These are phyloP conservation scores for Peniophora sp. DNA, from an alignment of 1,284 basidiomycete species.

Conservation along the genomic window DNA sequence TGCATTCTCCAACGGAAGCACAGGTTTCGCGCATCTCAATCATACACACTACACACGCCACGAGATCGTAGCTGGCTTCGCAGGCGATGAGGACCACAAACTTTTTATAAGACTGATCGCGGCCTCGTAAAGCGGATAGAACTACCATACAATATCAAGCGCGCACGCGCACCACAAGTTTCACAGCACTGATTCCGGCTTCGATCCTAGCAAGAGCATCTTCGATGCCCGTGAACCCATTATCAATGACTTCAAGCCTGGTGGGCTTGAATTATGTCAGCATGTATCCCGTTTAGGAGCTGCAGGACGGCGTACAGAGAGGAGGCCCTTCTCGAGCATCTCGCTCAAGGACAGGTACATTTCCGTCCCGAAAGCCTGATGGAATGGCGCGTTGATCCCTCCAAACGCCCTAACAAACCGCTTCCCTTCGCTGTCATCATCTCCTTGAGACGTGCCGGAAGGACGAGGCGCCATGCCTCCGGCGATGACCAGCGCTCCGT, in stretches of 20 bases:
- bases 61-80: no score
- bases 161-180: not conserved
- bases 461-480: slow-evolving; percentile 1
- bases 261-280: not conserved
- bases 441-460: slow-evolving; percentile 6
- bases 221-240: not conserved
- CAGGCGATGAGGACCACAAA: no score
- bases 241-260: not conserved
- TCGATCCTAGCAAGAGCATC: not conserved
- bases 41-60: no score
- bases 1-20: no score
- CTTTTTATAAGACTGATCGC: no score
- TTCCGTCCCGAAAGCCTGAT: slow-evolving; percentile 25
- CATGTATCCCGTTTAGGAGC: not conserved
- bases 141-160: no score
- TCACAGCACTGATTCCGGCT: not conserved
- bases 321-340: slow-evolving; percentile 5
- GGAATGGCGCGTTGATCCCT: slow-evolving; percentile 26
- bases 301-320: slow-evolving; percentile 7
- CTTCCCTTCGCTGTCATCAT: slow-evolving; percentile 7
- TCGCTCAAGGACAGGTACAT: slow-evolving; percentile 6
- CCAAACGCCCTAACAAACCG: slow-evolving; percentile 8
- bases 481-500: slow-evolving; percentile 11
- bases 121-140: no score
- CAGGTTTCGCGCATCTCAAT: no score